phyloP scores from a whole-genome alignment of 148 eudicot species.

The Polygonum aviculare region DNA sequence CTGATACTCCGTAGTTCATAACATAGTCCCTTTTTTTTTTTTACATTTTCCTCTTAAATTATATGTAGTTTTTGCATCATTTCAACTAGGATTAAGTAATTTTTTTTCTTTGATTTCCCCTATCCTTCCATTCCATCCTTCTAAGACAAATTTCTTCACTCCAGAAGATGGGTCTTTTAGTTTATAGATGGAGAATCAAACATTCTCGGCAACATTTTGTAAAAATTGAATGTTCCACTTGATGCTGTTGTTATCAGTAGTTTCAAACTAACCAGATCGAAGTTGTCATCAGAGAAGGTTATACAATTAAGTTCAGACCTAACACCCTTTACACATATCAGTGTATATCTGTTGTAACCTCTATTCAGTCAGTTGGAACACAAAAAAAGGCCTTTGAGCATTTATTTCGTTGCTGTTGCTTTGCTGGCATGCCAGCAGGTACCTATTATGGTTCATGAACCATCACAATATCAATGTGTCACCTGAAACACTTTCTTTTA shows the following conservation, averaged over 20 bases:
- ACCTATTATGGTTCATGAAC: not conserved
- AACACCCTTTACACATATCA: constrained; percentile 1
- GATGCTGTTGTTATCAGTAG: not conserved
- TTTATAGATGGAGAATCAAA: not conserved
- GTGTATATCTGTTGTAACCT: not conserved
- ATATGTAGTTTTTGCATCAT: too few relatives aligned
- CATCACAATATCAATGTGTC: not conserved
- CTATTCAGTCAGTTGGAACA: not conserved
- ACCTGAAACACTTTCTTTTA: too few relatives aligned
- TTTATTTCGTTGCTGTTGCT: not conserved
- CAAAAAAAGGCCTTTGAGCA: not conserved
- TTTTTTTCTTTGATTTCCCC: too few relatives aligned
- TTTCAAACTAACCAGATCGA: not conserved
- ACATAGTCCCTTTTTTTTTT: too few relatives aligned
- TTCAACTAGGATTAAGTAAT: too few relatives aligned
- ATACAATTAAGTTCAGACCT: not conserved
- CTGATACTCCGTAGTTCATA: too few relatives aligned
- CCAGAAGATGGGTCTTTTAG: not conserved
- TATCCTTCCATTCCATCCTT: not conserved
- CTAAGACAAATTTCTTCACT: not conserved
- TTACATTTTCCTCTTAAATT: too few relatives aligned
- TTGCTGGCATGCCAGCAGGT: not conserved
- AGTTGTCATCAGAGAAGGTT: not conserved
- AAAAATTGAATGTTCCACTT: not conserved
- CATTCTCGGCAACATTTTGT: not conserved